Base-by-base conservation (phyloP, 768 basidiomycete species). In the Kockovaella imperatae region DNA sequence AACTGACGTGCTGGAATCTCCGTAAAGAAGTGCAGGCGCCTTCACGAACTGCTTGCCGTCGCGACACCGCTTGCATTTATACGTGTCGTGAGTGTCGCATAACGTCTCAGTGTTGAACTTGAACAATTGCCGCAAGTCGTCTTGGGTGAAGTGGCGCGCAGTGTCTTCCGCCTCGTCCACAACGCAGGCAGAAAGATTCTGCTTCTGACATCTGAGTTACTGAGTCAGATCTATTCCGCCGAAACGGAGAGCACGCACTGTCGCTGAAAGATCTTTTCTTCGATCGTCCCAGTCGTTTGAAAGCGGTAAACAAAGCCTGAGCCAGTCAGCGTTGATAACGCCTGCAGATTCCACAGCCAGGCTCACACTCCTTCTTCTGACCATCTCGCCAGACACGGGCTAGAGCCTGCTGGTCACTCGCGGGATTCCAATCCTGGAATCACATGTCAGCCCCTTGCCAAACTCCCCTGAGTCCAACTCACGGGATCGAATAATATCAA, bases 311-410 rank as follows among this genome's bases (percentile, higher is more conserved):
- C 93, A 59, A 99, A 99, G 64, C 89, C 88, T 93, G 42, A 3
- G 18, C 24, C n/a, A 47, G 35, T 5, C 6, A 29, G 28, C 45
- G 29, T 28, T 18, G 15, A 15, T 11, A 21, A 35, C 21, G 0
- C 8, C 13, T 4, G 34, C 18, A 26, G 13, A 25, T 15, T 8
- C 21, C n/a, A 4, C n/a, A 8, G 8, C 10, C 18, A 15, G 20
- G 66, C 85, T 45, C 64, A 90, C 93, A 99, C 73, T 95, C 91
- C 79, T 97, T 97, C 80, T 95, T 99, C 71, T 97, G 93, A 0
- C 93, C 93, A 64, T 99, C 93, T 74, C 93, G 86, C 93, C 93
- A 99, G 7, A 99, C 93, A 68, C 93, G 88, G 35, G 93, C 93
- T 4, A 99, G 77, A 6, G 93, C 93, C 69, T 99, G 93, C 68